phyloP scores from a whole-genome alignment of 2,329 filamentous ascomycete species.

The Pseudogymnoascus sp. region DNA sequence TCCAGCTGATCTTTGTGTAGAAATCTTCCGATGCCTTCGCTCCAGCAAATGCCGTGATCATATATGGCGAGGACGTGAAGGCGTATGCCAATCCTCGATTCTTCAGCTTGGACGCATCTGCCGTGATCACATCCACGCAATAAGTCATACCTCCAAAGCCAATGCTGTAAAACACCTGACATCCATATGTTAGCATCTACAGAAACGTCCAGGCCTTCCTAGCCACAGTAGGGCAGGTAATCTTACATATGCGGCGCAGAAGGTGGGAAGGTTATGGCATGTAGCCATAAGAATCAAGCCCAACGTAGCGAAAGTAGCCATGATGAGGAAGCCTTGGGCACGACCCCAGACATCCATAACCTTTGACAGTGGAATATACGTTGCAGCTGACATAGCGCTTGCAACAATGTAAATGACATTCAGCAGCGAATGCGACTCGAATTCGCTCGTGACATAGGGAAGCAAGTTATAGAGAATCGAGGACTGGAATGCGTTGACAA shows the following conservation, averaged over 20 bases:
- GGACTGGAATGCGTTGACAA: slow-evolving; percentile 36
- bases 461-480: slow-evolving; percentile 27
- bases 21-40: slow-evolving; percentile 49
- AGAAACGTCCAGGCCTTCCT: not conserved
- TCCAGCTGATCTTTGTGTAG: slow-evolving; percentile 47
- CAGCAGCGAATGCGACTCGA: slow-evolving; percentile 21
- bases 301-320: slow-evolving; percentile 44
- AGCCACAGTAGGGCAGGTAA: slow-evolving; percentile 32
- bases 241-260: slow-evolving; percentile 41
- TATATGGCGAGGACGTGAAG: slow-evolving; percentile 55
- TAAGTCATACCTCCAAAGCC: slow-evolving; percentile 56
- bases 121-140: slow-evolving; percentile 55
- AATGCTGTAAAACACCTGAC: slow-evolving; percentile 56
- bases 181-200: slow-evolving; percentile 9
- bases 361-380: slow-evolving; percentile 60
- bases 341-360: slow-evolving; percentile 62
- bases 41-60: slow-evolving; percentile 58
- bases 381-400: slow-evolving; percentile 48
- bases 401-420: slow-evolving; percentile 47
- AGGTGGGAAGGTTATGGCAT: slow-evolving; percentile 52
- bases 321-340: slow-evolving; percentile 54
- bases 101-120: slow-evolving; percentile 57
- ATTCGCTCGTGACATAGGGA: slow-evolving; percentile 22
- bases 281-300: slow-evolving; percentile 60
- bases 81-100: slow-evolving; percentile 51